Conservation (phyloP, 352 stramenopile species). For the Globisporangium cylindrosporum region DNA sequence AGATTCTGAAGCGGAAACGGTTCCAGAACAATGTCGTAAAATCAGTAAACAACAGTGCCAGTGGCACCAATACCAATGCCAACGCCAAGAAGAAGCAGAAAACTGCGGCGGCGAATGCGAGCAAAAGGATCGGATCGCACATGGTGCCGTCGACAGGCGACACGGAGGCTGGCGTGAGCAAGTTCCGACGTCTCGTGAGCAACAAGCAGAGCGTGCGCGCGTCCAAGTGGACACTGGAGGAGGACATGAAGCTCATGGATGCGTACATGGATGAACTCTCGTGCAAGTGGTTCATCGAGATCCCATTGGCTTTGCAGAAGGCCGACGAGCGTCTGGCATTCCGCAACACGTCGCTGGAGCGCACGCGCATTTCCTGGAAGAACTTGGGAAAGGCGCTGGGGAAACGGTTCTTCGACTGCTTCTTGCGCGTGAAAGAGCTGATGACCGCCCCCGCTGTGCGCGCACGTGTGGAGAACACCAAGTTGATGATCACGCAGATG, state of each 20-base stretch:
- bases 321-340: slow-evolving; percentile 68
- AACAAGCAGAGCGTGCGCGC: slow-evolving; percentile 54
- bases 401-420: slow-evolving; percentile 66
- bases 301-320: slow-evolving; percentile 65
- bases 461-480: slow-evolving; percentile 56
- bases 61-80: neutral
- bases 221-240: slow-evolving; percentile 58
- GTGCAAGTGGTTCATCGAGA: slow-evolving; percentile 73
- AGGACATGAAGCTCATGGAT: slow-evolving; percentile 67
- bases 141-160: slow-evolving; percentile 27
- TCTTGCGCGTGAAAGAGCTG: slow-evolving; percentile 67
- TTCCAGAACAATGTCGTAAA: slow-evolving; percentile 27
- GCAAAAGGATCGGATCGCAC: slow-evolving; percentile 14
- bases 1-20: slow-evolving; percentile 54
- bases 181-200: slow-evolving; percentile 43
- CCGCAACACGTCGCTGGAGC: slow-evolving; percentile 44
- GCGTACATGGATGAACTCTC: slow-evolving; percentile 74
- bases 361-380: slow-evolving; percentile 76
- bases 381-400: slow-evolving; percentile 48
- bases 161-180: slow-evolving; percentile 36
- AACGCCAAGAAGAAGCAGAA: slow-evolving; percentile 19
- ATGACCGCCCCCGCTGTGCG: slow-evolving; percentile 57
- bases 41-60: slow-evolving; percentile 8
- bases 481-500: slow-evolving; percentile 52
- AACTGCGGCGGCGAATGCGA: neutral